phyloP scores from a whole-genome alignment of 805 yeast genomes.

The Candida golubevii region DNA sequence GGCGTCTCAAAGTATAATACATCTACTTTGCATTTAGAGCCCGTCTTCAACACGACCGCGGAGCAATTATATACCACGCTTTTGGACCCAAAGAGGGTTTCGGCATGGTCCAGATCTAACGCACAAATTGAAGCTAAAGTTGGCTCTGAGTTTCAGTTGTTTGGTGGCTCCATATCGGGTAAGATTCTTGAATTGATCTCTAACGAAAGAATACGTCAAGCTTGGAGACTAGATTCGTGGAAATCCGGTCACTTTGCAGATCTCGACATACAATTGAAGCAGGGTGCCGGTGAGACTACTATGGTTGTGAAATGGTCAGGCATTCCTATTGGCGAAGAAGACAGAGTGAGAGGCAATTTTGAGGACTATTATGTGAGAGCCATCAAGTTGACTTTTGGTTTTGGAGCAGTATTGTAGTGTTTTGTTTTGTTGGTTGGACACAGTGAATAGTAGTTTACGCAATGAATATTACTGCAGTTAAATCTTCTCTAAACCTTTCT shows the following conservation, averaged over 20 bases:
- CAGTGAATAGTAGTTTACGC: not conserved
- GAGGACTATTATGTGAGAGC: slow-evolving; percentile 86
- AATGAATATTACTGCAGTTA: not conserved
- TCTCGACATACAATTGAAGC: slow-evolving; percentile 60
- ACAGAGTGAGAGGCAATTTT: slow-evolving; percentile 77
- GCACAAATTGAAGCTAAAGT: slow-evolving; percentile 51
- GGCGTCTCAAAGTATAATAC: slow-evolving; percentile 69
- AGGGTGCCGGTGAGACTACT: slow-evolving; percentile 81
- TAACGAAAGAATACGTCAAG: slow-evolving; percentile 58
- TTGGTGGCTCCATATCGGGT: slow-evolving; percentile 86
- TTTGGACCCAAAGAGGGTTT: slow-evolving; percentile 68
- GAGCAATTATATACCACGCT: slow-evolving; percentile 79
- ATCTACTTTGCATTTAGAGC: slow-evolving; percentile 69
- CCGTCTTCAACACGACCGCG: slow-evolving; percentile 82
- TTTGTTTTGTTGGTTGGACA: not conserved
- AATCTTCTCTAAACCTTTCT: not conserved
- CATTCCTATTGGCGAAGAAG: slow-evolving; percentile 94
- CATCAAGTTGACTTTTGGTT: slow-evolving; percentile 89
- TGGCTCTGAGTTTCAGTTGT: slow-evolving; percentile 63
- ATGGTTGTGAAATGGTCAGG: slow-evolving; percentile 78
- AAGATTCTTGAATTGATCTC: slow-evolving; percentile 56
- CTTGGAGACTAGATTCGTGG: slow-evolving; percentile 92
- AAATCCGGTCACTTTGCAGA: slow-evolving; percentile 75
- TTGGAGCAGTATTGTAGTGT: slow-evolving; percentile 76
- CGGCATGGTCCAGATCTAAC: slow-evolving; percentile 86